Percentiles rank a stretch among this genome's conserved stretches.
phyloP scores from a whole-genome alignment of 305 asterid genomes.

The Fraxinus baroniana region DNA sequence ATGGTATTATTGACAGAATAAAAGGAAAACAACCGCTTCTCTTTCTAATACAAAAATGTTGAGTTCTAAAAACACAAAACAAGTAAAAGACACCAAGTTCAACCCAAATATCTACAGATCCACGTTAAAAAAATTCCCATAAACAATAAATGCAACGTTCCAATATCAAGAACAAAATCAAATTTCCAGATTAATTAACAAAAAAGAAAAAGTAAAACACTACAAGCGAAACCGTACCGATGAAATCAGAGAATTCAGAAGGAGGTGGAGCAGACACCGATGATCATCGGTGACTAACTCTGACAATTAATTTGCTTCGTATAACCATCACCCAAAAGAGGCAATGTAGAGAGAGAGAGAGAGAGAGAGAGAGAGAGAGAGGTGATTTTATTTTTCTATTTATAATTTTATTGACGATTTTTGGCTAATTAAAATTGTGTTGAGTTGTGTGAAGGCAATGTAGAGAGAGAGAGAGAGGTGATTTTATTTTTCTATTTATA shows the following conservation, averaged over 20 bases:
- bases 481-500: neutral
- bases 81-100: neutral
- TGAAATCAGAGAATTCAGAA: constrained; percentile 22
- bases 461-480: neutral
- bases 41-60: neutral
- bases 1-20: neutral
- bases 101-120: constrained; percentile 15
- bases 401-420: neutral
- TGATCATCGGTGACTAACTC: constrained; percentile 36
- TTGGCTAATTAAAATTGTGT: neutral
- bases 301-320: constrained; percentile 24
- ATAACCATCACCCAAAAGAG: constrained; percentile 19
- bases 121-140: constrained; percentile 4
- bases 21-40: neutral
- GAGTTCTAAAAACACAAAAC: neutral
- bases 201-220: neutral
- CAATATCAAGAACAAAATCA: neutral
- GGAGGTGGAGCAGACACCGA: constrained; percentile 31
- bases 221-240: neutral
- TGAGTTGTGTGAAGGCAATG: neutral
- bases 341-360: constrained; percentile 8
- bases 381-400: neutral
- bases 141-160: neutral
- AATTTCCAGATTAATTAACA: neutral
- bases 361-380: neutral